These are phyloP conservation scores for Eimeria tenella DNA, from an alignment of 169 alveolate species.

Conservation along the genomic window DNA sequence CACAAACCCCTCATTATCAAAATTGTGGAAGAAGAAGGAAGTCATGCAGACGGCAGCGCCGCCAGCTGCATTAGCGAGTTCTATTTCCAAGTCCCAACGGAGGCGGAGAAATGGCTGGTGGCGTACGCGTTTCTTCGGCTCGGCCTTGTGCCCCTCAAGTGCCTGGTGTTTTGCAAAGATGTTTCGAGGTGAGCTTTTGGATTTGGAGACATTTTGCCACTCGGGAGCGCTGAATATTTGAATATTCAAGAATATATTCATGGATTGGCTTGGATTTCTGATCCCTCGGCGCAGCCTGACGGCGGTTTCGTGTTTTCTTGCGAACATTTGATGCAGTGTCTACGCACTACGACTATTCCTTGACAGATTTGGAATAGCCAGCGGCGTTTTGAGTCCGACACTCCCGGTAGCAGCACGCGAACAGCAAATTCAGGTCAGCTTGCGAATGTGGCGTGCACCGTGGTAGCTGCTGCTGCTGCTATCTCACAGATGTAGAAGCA, in stretches of 20 bases:
- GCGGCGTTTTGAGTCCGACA: constrained; percentile 79
- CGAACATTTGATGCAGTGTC: constrained; percentile 55
- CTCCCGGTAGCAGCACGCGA: constrained; percentile 80
- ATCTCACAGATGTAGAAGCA: no score
- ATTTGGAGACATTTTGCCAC: no score
- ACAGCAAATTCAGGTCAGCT: constrained; percentile 72
- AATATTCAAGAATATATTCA: no score
- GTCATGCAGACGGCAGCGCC: constrained; percentile 16
- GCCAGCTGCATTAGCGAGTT: constrained; percentile 71
- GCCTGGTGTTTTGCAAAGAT: constrained; percentile 79
- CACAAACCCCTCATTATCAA: constrained; percentile 76
- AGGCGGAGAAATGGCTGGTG: constrained; percentile 77
- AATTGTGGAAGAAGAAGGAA: constrained; percentile 36
- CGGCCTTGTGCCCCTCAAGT: constrained; percentile 76
- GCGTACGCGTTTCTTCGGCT: constrained; percentile 79
- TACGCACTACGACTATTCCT: constrained; percentile 78
- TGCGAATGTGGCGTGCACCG: no score
- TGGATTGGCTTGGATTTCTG: no score
- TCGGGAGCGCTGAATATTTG: no score
- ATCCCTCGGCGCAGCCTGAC: no score
- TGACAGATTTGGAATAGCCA: constrained; percentile 79
- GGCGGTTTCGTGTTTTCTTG: no score
- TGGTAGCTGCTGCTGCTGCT: no score
- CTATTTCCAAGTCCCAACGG: constrained; percentile 63
- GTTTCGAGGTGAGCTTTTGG: constrained; percentile 12